phyloP scores from a whole-genome alignment of 257 asterid species.

The Przewalskia tangutica region DNA sequence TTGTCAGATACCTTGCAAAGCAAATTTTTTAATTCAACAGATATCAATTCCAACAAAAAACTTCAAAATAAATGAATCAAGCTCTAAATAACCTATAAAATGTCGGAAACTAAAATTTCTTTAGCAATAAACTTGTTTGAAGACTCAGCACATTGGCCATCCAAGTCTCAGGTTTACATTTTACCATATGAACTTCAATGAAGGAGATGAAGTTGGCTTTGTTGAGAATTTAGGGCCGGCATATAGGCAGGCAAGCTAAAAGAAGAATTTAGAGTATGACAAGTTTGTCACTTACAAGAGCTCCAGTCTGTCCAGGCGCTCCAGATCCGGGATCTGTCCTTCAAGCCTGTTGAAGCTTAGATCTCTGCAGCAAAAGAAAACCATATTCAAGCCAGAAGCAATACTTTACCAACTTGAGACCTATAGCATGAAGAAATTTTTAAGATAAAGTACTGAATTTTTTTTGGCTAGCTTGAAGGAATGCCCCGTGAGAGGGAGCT shows the following conservation, averaged over 20 bases:
- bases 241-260: neutral
- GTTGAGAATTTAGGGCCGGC: neutral
- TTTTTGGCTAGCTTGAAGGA: neutral
- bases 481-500: neutral
- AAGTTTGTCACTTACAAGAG: slow-evolving; percentile 20
- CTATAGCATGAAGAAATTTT: neutral
- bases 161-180: neutral
- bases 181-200: neutral
- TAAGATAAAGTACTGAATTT: neutral
- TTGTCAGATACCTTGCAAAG: slow-evolving; percentile 36
- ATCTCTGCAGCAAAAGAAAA: slow-evolving; percentile 33
- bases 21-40: neutral
- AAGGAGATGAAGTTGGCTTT: neutral
- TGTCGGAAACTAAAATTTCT: neutral
- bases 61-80: neutral
- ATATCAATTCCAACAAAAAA: neutral
- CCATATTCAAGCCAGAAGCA: neutral
- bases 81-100: neutral
- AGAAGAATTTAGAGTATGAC: neutral
- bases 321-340: slow-evolving; percentile 38
- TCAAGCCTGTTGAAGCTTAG: slow-evolving; percentile 48
- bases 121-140: neutral
- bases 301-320: neutral
- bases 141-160: neutral
- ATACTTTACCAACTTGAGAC: neutral